These are phyloP conservation scores for Przewalskia tangutica DNA, from an alignment of 257 asterid genomes.

Conservation along the genomic window DNA sequence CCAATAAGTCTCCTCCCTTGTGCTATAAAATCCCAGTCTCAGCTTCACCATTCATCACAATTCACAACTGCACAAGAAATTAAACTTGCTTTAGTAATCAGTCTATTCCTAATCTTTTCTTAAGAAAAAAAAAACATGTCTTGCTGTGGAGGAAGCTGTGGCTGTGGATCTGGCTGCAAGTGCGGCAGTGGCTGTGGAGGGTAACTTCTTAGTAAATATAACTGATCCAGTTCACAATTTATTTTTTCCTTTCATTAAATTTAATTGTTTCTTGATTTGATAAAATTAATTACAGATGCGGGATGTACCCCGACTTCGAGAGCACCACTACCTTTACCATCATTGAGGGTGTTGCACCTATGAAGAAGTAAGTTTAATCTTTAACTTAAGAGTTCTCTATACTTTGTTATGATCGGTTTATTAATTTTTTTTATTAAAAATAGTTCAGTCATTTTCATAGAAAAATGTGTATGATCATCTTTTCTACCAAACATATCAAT, in stretches of 20 bases:
- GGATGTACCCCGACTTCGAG: constrained; percentile 26
- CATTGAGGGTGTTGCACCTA: constrained; percentile 16
- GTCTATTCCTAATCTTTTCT: background rate
- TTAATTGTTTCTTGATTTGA: background rate
- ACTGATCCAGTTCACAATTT: background rate
- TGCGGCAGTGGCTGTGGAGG: constrained; percentile 68
- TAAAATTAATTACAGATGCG: constrained; percentile 10
- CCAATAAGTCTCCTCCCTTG: background rate
- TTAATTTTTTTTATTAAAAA: too few relatives aligned
- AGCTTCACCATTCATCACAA: background rate
- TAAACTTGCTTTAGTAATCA: background rate
- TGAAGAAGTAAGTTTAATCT: constrained; percentile 12
- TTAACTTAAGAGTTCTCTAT: background rate
- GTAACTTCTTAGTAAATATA: constrained; percentile 12
- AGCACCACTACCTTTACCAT: background rate
- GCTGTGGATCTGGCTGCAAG: constrained; percentile 58
- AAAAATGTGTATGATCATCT: too few relatives aligned
- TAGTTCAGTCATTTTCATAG: too few relatives aligned
- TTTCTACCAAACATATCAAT: too few relatives aligned
- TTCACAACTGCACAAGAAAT: background rate
- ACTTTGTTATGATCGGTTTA: background rate
- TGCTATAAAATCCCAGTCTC: constrained; percentile 8
- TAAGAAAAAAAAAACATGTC: constrained; percentile 31
- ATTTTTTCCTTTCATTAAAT: background rate
- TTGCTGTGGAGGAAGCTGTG: constrained; percentile 64